Conservation (phyloP, 1,284 basidiomycete species). For the Malassezia japonica region DNA sequence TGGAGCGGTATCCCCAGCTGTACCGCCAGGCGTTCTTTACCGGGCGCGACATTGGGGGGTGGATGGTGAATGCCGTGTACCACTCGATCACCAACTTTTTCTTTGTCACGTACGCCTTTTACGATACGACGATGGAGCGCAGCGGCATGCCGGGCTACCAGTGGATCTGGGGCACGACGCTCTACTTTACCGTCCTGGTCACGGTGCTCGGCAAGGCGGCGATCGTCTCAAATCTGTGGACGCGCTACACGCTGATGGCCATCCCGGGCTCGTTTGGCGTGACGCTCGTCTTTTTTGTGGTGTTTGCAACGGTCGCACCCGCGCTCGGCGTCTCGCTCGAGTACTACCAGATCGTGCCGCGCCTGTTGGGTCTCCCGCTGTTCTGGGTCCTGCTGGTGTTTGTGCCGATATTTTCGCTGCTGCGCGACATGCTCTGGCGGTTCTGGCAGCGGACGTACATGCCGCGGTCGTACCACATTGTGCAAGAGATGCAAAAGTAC, state of each 20-base stretch:
- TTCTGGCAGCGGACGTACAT: slow-evolving; percentile 62
- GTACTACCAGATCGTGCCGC: slow-evolving; percentile 62
- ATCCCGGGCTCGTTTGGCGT: slow-evolving; percentile 85
- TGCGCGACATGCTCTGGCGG: slow-evolving; percentile 59
- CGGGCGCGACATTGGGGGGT: slow-evolving; percentile 64
- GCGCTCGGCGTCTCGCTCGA: slow-evolving; percentile 77
- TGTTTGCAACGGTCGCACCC: slow-evolving; percentile 82
- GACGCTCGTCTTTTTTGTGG: slow-evolving; percentile 81
- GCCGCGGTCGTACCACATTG: slow-evolving; percentile 88
- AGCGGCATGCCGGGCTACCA: slow-evolving; percentile 76
- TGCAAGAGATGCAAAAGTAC: slow-evolving; percentile 83
- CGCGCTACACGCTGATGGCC: slow-evolving; percentile 86
- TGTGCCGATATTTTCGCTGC: slow-evolving; percentile 76
- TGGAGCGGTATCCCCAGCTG: slow-evolving; percentile 93
- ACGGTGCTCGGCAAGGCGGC: slow-evolving; percentile 97
- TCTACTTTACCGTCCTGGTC: slow-evolving; percentile 82
- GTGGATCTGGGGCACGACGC: slow-evolving; percentile 96
- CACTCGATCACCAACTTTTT: slow-evolving; percentile 72
- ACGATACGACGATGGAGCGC: slow-evolving; percentile 62
- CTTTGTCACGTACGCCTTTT: slow-evolving; percentile 81
- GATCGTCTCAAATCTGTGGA: slow-evolving; percentile 96
- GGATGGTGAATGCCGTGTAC: slow-evolving; percentile 77
- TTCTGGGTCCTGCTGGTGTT: slow-evolving; percentile 85
- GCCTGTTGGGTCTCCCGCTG: slow-evolving; percentile 72
- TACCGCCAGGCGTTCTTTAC: slow-evolving; percentile 54